Evolutionary conservation across 73 alveolate species (phyloP).

Genomic region (Paramecium tetraurelia): DNA sequence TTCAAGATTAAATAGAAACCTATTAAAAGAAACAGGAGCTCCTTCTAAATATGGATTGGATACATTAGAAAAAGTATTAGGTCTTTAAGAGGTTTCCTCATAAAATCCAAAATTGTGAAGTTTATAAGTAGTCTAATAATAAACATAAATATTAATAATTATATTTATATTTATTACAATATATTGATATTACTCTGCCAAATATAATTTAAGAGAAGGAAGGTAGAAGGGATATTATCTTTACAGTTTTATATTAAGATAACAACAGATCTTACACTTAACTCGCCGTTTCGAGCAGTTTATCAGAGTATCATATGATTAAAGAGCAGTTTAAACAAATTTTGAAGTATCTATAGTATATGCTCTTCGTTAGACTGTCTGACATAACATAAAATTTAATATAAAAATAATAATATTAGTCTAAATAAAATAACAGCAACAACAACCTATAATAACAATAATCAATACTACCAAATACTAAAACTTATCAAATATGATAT

Average conservation of each 20-base stretch:
- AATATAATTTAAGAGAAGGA: background rate
- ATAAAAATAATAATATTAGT: too few relatives aligned
- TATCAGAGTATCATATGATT: background rate
- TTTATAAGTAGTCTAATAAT: background rate
- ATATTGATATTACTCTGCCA: background rate
- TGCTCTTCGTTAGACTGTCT: background rate
- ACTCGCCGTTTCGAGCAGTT: background rate
- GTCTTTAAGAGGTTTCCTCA: background rate
- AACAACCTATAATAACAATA: too few relatives aligned
- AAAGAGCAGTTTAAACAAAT: background rate
- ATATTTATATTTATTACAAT: background rate
- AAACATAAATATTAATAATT: background rate
- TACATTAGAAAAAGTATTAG: slow-evolving; percentile 66
- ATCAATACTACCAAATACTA: too few relatives aligned
- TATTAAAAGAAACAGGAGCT: slow-evolving; percentile 72
- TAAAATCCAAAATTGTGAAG: background rate
- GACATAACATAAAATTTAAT: background rate
- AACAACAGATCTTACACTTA: background rate
- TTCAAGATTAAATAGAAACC: slow-evolving; percentile 53
- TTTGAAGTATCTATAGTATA: background rate
- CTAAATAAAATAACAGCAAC: too few relatives aligned
- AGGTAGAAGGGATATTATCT: background rate
- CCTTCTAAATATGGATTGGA: slow-evolving; percentile 75
- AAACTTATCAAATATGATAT: too few relatives aligned
- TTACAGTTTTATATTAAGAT: background rate